Evolutionary conservation across 1,284 basidiomycete species (phyloP).

Genomic region (Apiotrichum gracile): DNA sequence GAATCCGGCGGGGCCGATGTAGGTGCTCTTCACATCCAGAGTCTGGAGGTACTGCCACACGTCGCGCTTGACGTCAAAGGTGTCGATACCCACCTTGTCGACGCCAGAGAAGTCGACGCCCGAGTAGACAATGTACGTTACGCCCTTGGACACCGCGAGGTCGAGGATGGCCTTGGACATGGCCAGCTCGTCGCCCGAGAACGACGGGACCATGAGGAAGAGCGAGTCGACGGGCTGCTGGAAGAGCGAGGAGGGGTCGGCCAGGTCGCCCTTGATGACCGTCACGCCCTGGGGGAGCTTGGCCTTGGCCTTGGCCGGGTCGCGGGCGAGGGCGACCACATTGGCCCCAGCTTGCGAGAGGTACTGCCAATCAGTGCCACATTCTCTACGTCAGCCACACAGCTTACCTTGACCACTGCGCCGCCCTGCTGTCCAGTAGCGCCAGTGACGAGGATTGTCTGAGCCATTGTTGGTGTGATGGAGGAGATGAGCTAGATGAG

Average conservation of each 20-base stretch:
- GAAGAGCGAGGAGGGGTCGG: conserved; percentile 1
- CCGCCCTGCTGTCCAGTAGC: conserved; percentile 50
- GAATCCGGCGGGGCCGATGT: background rate
- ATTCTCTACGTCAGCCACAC: background rate
- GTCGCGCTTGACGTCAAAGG: conserved; percentile 1
- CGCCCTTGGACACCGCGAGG: conserved; percentile 39
- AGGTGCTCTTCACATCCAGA: background rate
- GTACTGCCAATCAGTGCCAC: background rate
- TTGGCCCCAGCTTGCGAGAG: conserved; percentile 1
- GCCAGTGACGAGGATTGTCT: conserved; percentile 44
- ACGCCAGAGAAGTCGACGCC: conserved; percentile 12
- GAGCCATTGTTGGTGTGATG: too few relatives aligned
- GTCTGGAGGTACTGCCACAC: background rate
- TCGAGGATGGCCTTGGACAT: conserved; percentile 37
- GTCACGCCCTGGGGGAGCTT: conserved; percentile 8
- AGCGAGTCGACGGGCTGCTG: background rate
- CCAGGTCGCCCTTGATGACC: conserved; percentile 11
- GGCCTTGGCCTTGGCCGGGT: conserved; percentile 4
- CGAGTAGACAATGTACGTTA: conserved; percentile 48
- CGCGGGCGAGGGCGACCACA: conserved; percentile 19
- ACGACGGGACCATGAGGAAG: background rate
- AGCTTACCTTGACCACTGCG: conserved; percentile 34
- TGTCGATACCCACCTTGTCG: background rate
- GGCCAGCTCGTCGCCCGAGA: background rate
- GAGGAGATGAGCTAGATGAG: too few relatives aligned